Evolutionary conservation across 2,329 filamentous ascomycete species (phyloP).

Genomic region (Colletotrichum orchidophilum): DNA sequence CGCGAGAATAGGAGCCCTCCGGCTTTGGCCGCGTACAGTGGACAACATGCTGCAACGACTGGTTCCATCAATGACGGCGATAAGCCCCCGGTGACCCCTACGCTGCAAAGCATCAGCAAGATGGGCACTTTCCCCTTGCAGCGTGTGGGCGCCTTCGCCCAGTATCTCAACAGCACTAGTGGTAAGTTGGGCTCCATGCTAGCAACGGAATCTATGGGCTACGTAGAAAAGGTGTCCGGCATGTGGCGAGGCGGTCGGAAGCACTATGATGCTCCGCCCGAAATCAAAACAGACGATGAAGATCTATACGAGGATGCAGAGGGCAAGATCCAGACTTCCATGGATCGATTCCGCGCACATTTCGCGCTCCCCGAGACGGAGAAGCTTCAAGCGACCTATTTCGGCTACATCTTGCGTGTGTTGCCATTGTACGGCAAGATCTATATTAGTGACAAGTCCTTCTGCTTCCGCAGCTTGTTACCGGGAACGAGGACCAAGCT

Average conservation of each 20-base stretch:
- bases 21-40: conserved; percentile 21
- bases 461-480: conserved; percentile 93
- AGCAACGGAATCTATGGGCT: conserved; percentile 92
- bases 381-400: conserved; percentile 87
- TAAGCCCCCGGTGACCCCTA: conserved; percentile 45
- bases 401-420: conserved; percentile 89
- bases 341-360: conserved; percentile 86
- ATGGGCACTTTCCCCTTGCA: conserved; percentile 83
- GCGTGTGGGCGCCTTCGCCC: conserved; percentile 83
- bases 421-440: conserved; percentile 95
- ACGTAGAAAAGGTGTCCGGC: conserved; percentile 94
- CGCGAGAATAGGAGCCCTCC: conserved; percentile 19
- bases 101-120: conserved; percentile 62
- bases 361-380: conserved; percentile 90
- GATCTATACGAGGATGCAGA: conserved; percentile 65
- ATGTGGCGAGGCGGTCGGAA: conserved; percentile 95
- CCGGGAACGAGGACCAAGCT: conserved; percentile 92
- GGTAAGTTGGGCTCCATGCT: conserved; percentile 84
- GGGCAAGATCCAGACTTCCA: conserved; percentile 70
- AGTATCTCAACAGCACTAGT: conserved; percentile 81
- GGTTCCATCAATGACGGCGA: conserved; percentile 45
- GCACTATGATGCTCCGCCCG: conserved; percentile 78
- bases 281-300: conserved; percentile 63
- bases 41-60: conserved; percentile 50
- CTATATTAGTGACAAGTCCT: conserved; percentile 86